Base-by-base conservation (phyloP, 345 rosid genomes). In the Euphorbia tirucalli region DNA sequence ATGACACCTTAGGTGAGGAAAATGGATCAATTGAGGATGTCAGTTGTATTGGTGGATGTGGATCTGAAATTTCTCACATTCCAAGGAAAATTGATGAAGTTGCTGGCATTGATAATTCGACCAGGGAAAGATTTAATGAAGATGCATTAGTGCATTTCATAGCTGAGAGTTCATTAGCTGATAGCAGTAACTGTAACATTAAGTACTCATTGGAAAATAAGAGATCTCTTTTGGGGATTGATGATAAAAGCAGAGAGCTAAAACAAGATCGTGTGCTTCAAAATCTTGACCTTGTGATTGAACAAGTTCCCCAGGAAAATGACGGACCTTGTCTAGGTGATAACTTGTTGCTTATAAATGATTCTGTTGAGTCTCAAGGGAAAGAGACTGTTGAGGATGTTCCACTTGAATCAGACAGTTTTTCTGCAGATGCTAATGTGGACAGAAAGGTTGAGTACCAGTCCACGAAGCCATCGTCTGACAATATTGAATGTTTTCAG, bases 61-160 rank as follows among this genome's bases (percentile, higher is more conserved):
- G 58, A 70, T 28, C 5, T 18, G 74, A 55, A 77, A 66, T 44
- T 63, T 19, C 67, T 70, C 69, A 43, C 55, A 71, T 46, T 76
- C 46, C 63, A 52, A 24, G 44, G 83, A 79, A 68, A 65, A 65
- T 75, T 78, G 79, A 70, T 75, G 79, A 80, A 70, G 41, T 64
- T 60, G 69, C 48, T 50, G 75, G 32, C 14, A 67, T 37, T 74
- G 61, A 70, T 56, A 61, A 69, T 14, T 28, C 6, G n/a, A 63
- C 15, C 14, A 54, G 37, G 66, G 58, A 61, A 60, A 43, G 66
- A 11, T 46, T 43, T 41, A 21, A 7, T 39, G 72, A 61, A 73
- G 74, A 79, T 44, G 74, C 25, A 19, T 19, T 3, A 18, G 65
- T 50, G 69, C 73, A 64, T 43, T 30, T 54, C 43, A 64, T 65